These are phyloP conservation scores for Phyllosticta citrichinensis DNA, from an alignment of 2,329 filamentous ascomycete species.

Conservation along the genomic window DNA sequence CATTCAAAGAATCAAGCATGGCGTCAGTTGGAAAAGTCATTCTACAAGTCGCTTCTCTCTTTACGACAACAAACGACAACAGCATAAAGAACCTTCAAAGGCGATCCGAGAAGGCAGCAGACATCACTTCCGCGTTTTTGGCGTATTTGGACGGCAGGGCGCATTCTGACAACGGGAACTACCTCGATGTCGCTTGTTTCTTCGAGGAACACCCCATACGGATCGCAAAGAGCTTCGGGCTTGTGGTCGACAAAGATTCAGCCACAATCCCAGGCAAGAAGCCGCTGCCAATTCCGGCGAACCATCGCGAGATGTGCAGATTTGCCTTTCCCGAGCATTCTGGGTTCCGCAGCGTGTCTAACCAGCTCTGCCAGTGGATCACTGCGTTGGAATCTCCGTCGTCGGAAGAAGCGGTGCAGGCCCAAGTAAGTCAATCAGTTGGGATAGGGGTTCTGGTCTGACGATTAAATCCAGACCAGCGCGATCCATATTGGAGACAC, in stretches of 20 bases:
- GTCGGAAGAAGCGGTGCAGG: not conserved
- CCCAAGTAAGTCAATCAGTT: not conserved
- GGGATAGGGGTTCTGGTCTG: not conserved
- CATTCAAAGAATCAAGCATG: slow-evolving; percentile 13
- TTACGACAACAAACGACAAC: not conserved
- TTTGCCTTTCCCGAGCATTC: not conserved
- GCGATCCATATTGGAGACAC: not conserved
- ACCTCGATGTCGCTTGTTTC: slow-evolving; percentile 13
- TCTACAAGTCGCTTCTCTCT: not conserved
- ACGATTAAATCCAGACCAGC: not conserved
- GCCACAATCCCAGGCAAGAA: slow-evolving; percentile 11
- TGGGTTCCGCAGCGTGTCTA: not conserved
- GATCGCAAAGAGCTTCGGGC: slow-evolving; percentile 9
- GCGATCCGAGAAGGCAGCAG: not conserved
- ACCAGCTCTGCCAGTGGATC: not conserved
- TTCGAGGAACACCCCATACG: slow-evolving; percentile 12
- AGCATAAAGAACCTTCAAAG: not conserved
- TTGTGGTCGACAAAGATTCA: slow-evolving; percentile 12
- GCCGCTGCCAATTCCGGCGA: slow-evolving; percentile 11
- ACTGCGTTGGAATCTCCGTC: not conserved
- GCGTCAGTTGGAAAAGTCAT: slow-evolving; percentile 1
- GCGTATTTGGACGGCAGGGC: not conserved
- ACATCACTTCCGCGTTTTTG: not conserved
- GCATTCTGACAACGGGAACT: not conserved
- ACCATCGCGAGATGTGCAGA: slow-evolving; percentile 12